Evolutionary conservation across 2,329 filamentous ascomycete species (phyloP).

Genomic region (Monilinia vaccinii-corymbosi): DNA sequence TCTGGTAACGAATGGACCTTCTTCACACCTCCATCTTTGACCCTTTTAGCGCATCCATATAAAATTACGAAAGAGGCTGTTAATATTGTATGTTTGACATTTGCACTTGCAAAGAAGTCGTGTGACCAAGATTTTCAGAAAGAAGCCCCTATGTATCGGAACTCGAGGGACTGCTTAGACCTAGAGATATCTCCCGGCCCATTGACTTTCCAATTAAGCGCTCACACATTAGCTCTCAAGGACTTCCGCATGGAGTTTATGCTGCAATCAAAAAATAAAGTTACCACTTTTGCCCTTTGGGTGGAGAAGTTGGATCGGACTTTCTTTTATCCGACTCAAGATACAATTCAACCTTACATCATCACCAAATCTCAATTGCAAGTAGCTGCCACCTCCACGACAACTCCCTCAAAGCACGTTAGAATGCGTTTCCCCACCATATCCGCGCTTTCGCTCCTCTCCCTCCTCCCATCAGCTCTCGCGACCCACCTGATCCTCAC

Average conservation of each 20-base stretch:
- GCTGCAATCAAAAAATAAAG: neutral
- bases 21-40: too few relatives aligned
- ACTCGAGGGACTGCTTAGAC: neutral
- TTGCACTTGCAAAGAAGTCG: neutral
- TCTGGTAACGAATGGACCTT: too few relatives aligned
- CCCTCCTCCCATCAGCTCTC: conserved; percentile 30
- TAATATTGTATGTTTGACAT: too few relatives aligned
- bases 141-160: neutral
- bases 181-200: neutral
- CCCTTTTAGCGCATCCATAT: too few relatives aligned
- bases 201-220: neutral
- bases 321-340: conserved; percentile 4
- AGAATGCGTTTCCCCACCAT: neutral
- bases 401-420: neutral
- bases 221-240: neutral
- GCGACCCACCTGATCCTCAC: conserved; percentile 26
- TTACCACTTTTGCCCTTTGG: neutral
- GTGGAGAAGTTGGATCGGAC: neutral
- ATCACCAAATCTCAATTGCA: neutral
- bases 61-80: too few relatives aligned
- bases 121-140: neutral
- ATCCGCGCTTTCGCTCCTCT: neutral
- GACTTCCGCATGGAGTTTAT: neutral
- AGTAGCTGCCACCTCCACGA: neutral
- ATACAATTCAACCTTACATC: neutral